A percentile compares a stretch with the other conserved stretches of the same genome.
Conservation (phyloP, 106 monocot species). For the Dendrobium catenatum region DNA sequence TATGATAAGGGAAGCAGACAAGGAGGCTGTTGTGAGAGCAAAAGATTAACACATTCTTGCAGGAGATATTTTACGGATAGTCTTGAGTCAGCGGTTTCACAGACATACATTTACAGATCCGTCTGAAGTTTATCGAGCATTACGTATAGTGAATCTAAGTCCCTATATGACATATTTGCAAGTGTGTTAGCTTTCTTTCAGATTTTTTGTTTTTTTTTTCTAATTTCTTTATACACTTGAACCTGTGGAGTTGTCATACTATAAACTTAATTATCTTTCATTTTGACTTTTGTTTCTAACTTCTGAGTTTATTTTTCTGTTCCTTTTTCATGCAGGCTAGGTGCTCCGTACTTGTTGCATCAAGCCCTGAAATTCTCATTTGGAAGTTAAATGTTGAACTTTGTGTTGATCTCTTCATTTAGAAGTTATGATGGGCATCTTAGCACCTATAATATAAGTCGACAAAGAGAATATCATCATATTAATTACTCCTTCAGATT, state of each 20-base stretch:
- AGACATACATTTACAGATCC: constrained; percentile 85
- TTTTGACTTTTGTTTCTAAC: neutral
- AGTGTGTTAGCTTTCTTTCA: constrained; percentile 19
- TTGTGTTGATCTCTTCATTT: no score
- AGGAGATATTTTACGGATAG: constrained; percentile 96
- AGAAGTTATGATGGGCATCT: no score
- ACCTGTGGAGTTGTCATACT: neutral
- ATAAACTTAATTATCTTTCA: neutral
- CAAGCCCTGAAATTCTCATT: no score
- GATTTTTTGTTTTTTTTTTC: neutral
- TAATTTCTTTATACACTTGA: neutral
- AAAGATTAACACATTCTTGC: constrained; percentile 84
- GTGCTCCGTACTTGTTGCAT: no score
- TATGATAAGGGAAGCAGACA: constrained; percentile 81
- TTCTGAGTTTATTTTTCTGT: no score
- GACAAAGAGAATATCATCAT: no score
- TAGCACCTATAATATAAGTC: no score
- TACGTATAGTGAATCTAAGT: constrained; percentile 94
- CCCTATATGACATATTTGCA: constrained; percentile 96
- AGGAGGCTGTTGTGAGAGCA: constrained; percentile 67
- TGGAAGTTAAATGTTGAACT: no score
- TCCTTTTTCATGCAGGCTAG: no score
- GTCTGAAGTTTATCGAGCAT: constrained; percentile 93
- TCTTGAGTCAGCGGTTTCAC: constrained; percentile 96
- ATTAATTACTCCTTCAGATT: no score